Conservation (phyloP, 225 moss, liverwort and hornwort species). For the Sphagnum tenellum region DNA sequence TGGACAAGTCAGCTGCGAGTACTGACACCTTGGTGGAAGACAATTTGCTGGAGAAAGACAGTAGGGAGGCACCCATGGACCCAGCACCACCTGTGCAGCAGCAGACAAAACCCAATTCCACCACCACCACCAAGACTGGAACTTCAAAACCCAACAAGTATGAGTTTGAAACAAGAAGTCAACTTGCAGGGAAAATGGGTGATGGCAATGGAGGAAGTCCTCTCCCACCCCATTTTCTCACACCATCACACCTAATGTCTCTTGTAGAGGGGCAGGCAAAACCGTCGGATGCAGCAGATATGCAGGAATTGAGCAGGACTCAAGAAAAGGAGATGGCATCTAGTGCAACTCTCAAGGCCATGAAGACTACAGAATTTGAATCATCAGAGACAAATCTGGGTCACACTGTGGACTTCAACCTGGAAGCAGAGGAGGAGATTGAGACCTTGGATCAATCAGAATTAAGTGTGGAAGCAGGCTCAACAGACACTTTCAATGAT, state of each 20-base stretch:
- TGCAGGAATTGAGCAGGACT: too few relatives aligned
- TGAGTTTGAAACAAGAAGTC: too few relatives aligned
- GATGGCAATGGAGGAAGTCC: too few relatives aligned
- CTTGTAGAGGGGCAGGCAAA: slow-evolving; percentile 26
- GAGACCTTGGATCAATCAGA: background rate
- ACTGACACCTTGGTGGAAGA: slow-evolving; percentile 4
- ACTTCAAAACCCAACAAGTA: too few relatives aligned
- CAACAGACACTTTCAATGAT: slow-evolving; percentile 3
- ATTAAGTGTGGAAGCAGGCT: slow-evolving; percentile 9
- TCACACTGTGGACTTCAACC: slow-evolving; percentile 1
- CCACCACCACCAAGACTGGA: too few relatives aligned
- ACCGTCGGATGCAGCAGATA: too few relatives aligned
- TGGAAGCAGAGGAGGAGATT: background rate
- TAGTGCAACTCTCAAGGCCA: background rate
- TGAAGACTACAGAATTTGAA: background rate
- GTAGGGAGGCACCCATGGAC: slow-evolving; percentile 3
- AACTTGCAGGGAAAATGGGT: too few relatives aligned
- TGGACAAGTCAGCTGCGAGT: slow-evolving; percentile 1
- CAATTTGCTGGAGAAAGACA: slow-evolving; percentile 28
- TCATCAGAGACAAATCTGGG: background rate
- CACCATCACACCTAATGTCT: slow-evolving; percentile 52
- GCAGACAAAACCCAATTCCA: slow-evolving; percentile 13
- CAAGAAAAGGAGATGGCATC: too few relatives aligned
- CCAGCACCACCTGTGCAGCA: slow-evolving; percentile 20
- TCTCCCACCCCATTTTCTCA: slow-evolving; percentile 33